Percentiles rank a stretch among this genome's conserved stretches.
phyloP scores from a whole-genome alignment of 2,329 filamentous ascomycete species.

The Penicillium glabrum region DNA sequence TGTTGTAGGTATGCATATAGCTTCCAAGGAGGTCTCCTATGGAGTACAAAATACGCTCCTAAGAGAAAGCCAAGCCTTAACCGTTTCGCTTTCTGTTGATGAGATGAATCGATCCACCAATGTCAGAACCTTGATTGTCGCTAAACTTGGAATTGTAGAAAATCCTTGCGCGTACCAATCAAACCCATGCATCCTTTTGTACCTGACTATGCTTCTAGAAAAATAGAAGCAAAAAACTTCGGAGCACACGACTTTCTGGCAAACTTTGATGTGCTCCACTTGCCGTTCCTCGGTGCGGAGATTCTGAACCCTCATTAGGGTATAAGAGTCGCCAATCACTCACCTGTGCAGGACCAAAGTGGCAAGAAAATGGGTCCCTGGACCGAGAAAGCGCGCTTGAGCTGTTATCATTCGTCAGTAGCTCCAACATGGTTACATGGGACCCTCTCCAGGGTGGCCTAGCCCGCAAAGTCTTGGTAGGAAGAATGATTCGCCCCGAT shows the following conservation, averaged over 20 bases:
- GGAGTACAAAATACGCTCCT: too few species aligned
- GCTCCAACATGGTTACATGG: not conserved
- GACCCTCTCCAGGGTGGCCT: not conserved
- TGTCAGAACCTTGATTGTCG: too few species aligned
- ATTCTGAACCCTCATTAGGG: not conserved
- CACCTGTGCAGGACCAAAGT: not conserved
- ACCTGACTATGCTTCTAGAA: not conserved
- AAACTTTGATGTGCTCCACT: not conserved
- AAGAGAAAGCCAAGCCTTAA: too few species aligned
- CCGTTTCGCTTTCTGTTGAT: too few species aligned
- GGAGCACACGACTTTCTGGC: not conserved
- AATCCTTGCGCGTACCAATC: too few species aligned
- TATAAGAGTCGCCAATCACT: not conserved
- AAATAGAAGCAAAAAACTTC: not conserved
- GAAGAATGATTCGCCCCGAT: not conserved
- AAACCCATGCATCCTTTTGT: not conserved
- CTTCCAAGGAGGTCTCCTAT: too few species aligned
- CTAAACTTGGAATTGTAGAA: too few species aligned
- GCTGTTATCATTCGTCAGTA: not conserved
- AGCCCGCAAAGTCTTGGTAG: not conserved
- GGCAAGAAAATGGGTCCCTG: not conserved
- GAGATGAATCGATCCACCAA: too few species aligned
- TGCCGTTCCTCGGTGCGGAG: slow-evolving; percentile 4
- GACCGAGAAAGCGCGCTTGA: not conserved
- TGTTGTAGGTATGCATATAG: too few species aligned